phyloP scores from a whole-genome alignment of 805 yeast genomes.

The Yarrowia keelungensis region DNA sequence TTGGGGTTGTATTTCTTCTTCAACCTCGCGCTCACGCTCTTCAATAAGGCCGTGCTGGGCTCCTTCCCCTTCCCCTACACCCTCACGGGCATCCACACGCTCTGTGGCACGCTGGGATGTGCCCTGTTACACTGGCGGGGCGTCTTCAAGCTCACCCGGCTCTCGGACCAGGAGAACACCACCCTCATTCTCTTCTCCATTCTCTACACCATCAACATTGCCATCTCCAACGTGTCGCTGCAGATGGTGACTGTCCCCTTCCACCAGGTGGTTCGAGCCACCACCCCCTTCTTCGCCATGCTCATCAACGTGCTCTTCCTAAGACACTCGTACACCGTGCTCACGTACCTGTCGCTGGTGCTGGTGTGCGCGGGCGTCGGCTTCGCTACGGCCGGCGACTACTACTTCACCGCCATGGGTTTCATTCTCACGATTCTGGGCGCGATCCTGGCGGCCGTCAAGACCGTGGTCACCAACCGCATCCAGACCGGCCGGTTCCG shows the following conservation, averaged over 20 bases:
- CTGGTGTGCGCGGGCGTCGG: slow-evolving; percentile 47
- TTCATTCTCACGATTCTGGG: slow-evolving; percentile 46
- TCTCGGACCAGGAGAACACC: slow-evolving; percentile 44
- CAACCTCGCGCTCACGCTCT: slow-evolving; percentile 47
- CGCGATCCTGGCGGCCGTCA: slow-evolving; percentile 46
- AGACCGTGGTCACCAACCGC: slow-evolving; percentile 47
- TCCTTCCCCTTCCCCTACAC: slow-evolving; percentile 47
- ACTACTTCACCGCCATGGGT: slow-evolving; percentile 46
- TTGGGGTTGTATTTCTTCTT: slow-evolving; percentile 46
- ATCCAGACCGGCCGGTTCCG: slow-evolving; percentile 46
- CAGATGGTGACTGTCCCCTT: slow-evolving; percentile 47
- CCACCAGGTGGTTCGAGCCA: slow-evolving; percentile 47
- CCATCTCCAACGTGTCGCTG: slow-evolving; percentile 47
- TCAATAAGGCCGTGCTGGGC: slow-evolving; percentile 47
- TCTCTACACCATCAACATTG: slow-evolving; percentile 47
- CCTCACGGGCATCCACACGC: slow-evolving; percentile 46
- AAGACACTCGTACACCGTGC: slow-evolving; percentile 44
- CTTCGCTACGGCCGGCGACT: slow-evolving; percentile 46
- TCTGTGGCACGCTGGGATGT: slow-evolving; percentile 46
- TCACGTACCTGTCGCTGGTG: slow-evolving; percentile 45
- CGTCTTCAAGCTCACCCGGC: slow-evolving; percentile 44
- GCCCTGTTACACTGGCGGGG: slow-evolving; percentile 43
- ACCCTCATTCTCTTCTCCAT: slow-evolving; percentile 45
- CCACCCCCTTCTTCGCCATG: slow-evolving; percentile 47
- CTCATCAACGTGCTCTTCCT: slow-evolving; percentile 44